Evolutionary conservation across 129 eudicot genomes (phyloP).

Genomic region (Pseudognaphalium luteoalbum): DNA sequence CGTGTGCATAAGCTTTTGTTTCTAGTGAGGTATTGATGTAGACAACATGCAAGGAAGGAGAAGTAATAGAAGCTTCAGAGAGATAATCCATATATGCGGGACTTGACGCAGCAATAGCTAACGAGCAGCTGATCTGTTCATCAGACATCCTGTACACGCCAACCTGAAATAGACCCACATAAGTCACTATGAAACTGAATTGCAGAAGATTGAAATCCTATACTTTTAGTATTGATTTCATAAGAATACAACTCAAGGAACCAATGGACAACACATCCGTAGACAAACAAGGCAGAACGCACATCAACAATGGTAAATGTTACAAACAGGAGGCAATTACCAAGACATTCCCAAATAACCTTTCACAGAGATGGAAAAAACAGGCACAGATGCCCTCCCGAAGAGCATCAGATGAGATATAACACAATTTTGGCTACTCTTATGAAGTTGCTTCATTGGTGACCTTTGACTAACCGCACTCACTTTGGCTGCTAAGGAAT

Average conservation of each 20-base stretch:
- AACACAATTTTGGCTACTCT: no score
- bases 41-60: conserved; percentile 92
- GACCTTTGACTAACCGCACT: no score
- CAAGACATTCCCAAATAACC: not conserved
- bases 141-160: conserved; percentile 97
- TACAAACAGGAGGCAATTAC: no score
- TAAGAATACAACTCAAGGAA: not conserved
- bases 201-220: not conserved
- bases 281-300: no score
- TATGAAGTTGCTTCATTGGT: no score
- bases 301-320: no score
- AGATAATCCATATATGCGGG: conserved; percentile 92
- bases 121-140: conserved; percentile 87
- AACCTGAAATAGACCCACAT: conserved; percentile 50
- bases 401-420: no score
- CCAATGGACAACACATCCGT: not conserved
- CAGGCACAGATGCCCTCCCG: not conserved
- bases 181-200: not conserved
- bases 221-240: not conserved
- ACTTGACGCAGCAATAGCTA: conserved; percentile 95
- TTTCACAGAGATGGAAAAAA: not conserved
- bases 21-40: conserved; percentile 92
- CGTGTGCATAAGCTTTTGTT: conserved; percentile 93
- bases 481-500: no score
- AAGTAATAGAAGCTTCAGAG: conserved; percentile 58